Conservation (phyloP, 352 stramenopile species). For the Lagenidium giganteum region DNA sequence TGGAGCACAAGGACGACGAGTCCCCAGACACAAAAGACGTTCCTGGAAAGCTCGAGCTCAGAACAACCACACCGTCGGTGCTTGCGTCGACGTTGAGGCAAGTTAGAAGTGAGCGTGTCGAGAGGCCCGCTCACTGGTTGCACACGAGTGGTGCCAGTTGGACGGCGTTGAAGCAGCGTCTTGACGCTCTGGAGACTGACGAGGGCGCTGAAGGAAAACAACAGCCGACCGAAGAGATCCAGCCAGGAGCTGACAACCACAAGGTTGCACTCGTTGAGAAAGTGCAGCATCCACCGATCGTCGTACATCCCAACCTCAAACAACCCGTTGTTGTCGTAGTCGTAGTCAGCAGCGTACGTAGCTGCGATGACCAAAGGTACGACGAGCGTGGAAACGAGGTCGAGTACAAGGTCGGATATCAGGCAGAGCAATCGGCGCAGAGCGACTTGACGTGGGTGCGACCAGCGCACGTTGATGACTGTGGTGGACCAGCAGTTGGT, state of each 20-base stretch:
- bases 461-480: too few species aligned
- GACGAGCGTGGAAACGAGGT: constrained; percentile 19
- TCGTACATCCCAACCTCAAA: too few species aligned
- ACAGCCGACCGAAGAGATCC: not conserved
- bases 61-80: too few species aligned
- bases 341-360: constrained; percentile 14
- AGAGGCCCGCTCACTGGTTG: too few species aligned
- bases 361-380: constrained; percentile 10
- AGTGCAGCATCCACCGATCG: too few species aligned
- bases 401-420: constrained; percentile 15
- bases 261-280: constrained; percentile 16
- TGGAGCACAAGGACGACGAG: not conserved
- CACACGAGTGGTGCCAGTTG: too few species aligned
- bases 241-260: not conserved
- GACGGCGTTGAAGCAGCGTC: not conserved
- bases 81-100: too few species aligned
- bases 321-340: constrained; percentile 23
- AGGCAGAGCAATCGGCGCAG: constrained; percentile 6
- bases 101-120: too few species aligned
- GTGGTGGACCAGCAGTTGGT: constrained; percentile 20
- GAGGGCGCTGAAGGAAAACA: not conserved
- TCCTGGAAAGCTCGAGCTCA: not conserved
- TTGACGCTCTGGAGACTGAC: not conserved
- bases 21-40: not conserved
- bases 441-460: too few species aligned